Conservation (phyloP, 2,329 filamentous ascomycete genomes). For the Claviceps monticola region DNA sequence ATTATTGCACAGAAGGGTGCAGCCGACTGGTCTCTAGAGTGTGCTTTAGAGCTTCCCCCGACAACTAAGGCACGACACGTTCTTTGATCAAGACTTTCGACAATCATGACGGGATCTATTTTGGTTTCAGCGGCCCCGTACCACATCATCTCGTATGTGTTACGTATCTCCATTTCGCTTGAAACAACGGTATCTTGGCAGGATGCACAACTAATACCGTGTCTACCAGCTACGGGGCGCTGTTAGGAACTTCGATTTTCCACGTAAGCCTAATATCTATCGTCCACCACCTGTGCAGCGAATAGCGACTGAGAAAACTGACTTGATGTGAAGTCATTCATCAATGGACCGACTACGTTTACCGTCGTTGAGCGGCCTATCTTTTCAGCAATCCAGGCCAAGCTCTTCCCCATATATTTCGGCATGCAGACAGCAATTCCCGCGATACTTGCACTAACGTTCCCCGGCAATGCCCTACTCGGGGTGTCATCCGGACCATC, state of each 20-base stretch:
- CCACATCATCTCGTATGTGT: conserved; percentile 58
- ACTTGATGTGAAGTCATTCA: conserved; percentile 46
- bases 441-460: conserved; percentile 61
- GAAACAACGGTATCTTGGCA: neutral
- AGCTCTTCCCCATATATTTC: conserved; percentile 83
- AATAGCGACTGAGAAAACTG: neutral
- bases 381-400: conserved; percentile 68
- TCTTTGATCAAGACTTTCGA: neutral
- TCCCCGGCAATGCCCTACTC: conserved; percentile 47
- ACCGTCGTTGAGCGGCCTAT: conserved; percentile 61
- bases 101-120: conserved; percentile 32
- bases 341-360: conserved; percentile 62
- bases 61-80: neutral
- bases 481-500: conserved; percentile 33
- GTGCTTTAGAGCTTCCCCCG: neutral
- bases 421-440: conserved; percentile 66
- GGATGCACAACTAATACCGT: conserved; percentile 10
- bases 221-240: conserved; percentile 64
- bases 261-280: conserved; percentile 37
- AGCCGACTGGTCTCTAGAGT: no score
- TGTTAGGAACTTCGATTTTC: conserved; percentile 77
- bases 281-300: neutral
- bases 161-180: neutral
- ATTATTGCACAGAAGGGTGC: neutral
- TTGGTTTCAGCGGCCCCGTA: conserved; percentile 56